A percentile compares a stretch with the other conserved stretches of the same genome.
These are phyloP conservation scores for Cyberlindnera xylosilytica DNA, from an alignment of 805 yeast genomes.

Conservation along the genomic window DNA sequence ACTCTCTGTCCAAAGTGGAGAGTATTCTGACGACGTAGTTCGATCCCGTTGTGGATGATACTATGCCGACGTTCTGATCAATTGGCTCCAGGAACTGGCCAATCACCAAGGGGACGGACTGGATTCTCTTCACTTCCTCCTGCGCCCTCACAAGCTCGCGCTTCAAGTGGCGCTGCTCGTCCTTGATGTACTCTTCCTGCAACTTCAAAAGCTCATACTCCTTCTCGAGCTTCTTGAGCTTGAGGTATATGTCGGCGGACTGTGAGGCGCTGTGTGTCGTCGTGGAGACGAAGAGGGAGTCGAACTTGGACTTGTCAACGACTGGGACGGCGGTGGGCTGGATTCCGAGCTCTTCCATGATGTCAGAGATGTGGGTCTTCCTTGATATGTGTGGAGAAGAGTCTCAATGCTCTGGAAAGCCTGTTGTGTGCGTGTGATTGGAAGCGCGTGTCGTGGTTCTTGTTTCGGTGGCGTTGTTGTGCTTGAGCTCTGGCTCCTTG, in stretches of 20 bases:
- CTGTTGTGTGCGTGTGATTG: background rate
- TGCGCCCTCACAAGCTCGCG: constrained; percentile 95
- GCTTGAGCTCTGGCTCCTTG: background rate
- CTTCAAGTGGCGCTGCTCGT: constrained; percentile 94
- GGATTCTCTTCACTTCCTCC: constrained; percentile 96
- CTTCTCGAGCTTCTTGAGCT: constrained; percentile 83
- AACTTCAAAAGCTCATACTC: constrained; percentile 79
- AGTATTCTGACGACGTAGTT: constrained; percentile 94
- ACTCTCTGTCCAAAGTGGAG: constrained; percentile 91
- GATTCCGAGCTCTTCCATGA: constrained; percentile 68
- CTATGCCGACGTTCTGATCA: constrained; percentile 95
- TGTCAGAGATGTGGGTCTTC: no score
- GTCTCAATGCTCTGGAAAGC: no score
- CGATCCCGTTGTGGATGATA: constrained; percentile 95
- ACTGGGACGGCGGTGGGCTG: constrained; percentile 31
- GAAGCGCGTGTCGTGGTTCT: background rate
- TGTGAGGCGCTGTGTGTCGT: constrained; percentile 14
- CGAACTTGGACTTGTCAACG: constrained; percentile 32
- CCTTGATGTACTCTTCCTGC: constrained; percentile 96
- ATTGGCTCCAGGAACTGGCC: constrained; percentile 98
- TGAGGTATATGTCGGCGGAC: constrained; percentile 66
- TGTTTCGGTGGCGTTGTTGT: background rate
- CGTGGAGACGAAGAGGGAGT: constrained; percentile 24
- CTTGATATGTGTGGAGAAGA: no score
- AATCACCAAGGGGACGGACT: constrained; percentile 95